Base-by-base conservation (phyloP, 169 alveolate species). In the Eimeria falciformis region DNA sequence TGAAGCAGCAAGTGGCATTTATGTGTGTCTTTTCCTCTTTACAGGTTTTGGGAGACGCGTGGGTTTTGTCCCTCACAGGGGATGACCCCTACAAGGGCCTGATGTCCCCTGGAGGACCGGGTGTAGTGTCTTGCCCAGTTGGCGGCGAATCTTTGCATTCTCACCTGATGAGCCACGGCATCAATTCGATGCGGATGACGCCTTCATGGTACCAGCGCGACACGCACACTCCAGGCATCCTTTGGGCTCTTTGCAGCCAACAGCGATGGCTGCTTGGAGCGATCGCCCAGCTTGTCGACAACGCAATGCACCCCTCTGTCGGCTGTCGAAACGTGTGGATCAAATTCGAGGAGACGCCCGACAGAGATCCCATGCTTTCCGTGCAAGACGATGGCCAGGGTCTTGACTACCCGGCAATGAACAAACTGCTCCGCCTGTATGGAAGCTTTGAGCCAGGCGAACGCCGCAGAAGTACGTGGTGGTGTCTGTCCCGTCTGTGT, bases 401-500 rank as follows among this genome's bases (percentile, higher is more conserved):
- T 40, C 82, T 89, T 12, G 93, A 89, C 90, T 89, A 89, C 47
- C 93, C 93, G 77, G 93, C 93, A n/a, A 89, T 89, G 93, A 89
- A 89, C 65, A 77, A 75, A 23, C 90, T 89, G 7, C 73, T 89
- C 68, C 83, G 93, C 47, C 93, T 89, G 47, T 89, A 73, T 78
- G 93, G 93, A 53, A 77, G 71, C 90, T 89, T 89, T 33, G 93
- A 89, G 81, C 93, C 93, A 12, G 93, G 93, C 7, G 93, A 89
- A 56, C 79, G 93, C 33, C 83, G 85, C 79, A 45, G 93, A 55
- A 89, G 93, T 89, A 40, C 11, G 93, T n/a, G 50, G n/a, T n/a
- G n/a, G 3, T 47, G 18, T 5, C 62, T 50, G 62, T 50, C 18
- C 1, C 2, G 11, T 50, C 18, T 12, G 18, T 21, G 23, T 21